These are phyloP conservation scores for Kluyveromyces lactis DNA, from an alignment of 805 yeast genomes.

Conservation along the genomic window DNA sequence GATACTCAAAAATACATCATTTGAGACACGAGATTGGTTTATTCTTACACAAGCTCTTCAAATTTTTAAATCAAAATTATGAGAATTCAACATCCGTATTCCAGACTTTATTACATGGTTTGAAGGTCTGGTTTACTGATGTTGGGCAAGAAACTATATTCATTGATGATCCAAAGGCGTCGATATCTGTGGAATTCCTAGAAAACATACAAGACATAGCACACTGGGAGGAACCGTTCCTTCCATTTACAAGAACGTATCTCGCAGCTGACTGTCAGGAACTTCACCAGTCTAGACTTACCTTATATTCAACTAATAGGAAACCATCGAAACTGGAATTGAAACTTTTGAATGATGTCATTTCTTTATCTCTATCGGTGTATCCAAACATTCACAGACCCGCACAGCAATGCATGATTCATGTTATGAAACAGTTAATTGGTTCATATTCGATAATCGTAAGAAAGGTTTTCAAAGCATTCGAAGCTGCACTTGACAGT, in stretches of 20 bases:
- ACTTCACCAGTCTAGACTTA: slow-evolving; percentile 67
- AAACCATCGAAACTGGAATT: slow-evolving; percentile 60
- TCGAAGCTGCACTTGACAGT: slow-evolving; percentile 41
- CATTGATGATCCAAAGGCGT: slow-evolving; percentile 45
- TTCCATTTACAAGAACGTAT: slow-evolving; percentile 56
- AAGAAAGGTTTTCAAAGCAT: slow-evolving; percentile 30
- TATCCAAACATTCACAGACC: slow-evolving; percentile 61
- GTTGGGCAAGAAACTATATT: slow-evolving; percentile 65
- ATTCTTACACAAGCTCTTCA: slow-evolving; percentile 50
- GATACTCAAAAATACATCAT: slow-evolving; percentile 49
- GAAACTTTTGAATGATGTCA: slow-evolving; percentile 54
- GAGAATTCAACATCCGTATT: slow-evolving; percentile 59
- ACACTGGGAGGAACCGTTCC: slow-evolving; percentile 47
- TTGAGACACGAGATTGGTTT: slow-evolving; percentile 53
- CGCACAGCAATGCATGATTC: slow-evolving; percentile 60
- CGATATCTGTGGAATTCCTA: slow-evolving; percentile 47
- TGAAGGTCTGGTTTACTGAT: slow-evolving; percentile 73
- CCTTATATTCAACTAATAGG: slow-evolving; percentile 65
- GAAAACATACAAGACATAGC: slow-evolving; percentile 55
- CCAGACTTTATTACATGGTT: slow-evolving; percentile 51
- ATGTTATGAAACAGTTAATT: slow-evolving; percentile 60
- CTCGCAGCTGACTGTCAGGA: slow-evolving; percentile 67
- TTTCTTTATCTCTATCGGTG: slow-evolving; percentile 54
- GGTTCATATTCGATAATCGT: slow-evolving; percentile 56
- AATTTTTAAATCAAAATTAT: slow-evolving; percentile 38